These are phyloP conservation scores for Hypoxylon sp. DNA, from an alignment of 2,329 filamentous ascomycete species.

Conservation along the genomic window DNA sequence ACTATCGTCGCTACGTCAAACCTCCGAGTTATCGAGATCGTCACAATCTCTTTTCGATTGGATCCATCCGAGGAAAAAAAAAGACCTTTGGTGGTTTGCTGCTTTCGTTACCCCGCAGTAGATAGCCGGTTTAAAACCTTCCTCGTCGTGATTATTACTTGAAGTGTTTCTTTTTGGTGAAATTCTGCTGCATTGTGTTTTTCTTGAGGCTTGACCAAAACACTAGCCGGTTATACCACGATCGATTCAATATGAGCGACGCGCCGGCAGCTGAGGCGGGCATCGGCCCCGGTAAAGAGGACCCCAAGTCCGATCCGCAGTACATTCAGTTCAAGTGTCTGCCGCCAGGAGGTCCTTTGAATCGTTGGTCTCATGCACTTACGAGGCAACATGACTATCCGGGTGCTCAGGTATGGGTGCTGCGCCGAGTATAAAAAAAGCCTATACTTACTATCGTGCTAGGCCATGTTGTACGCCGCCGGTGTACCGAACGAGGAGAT, in stretches of 20 bases:
- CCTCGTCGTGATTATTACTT: not conserved
- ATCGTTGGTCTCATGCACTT: constrained; percentile 84
- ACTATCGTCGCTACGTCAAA: constrained; percentile 26
- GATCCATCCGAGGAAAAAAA: constrained; percentile 12
- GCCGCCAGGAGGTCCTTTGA: constrained; percentile 67
- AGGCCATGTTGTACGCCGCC: constrained; percentile 95
- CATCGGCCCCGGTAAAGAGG: constrained; percentile 40
- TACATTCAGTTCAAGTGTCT: constrained; percentile 63
- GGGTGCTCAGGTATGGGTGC: constrained; percentile 75
- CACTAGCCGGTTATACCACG: too few species aligned
- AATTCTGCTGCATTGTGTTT: too few species aligned
- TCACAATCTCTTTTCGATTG: constrained; percentile 13
- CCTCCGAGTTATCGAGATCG: constrained; percentile 27
- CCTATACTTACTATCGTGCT: constrained; percentile 13
- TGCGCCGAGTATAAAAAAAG: not conserved
- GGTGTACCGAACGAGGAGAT: constrained; percentile 83
- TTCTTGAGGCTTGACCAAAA: too few species aligned
- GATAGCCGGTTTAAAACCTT: not conserved
- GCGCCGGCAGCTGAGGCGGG: constrained; percentile 30
- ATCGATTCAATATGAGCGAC: constrained; percentile 39
- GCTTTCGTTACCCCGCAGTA: constrained; percentile 33
- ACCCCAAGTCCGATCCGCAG: constrained; percentile 58
- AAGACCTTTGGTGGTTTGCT: constrained; percentile 3
- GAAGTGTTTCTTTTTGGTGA: not conserved
- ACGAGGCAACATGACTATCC: constrained; percentile 91